phyloP scores from a whole-genome alignment of 1,284 basidiomycete species.

The Schizopora paradoxa region DNA sequence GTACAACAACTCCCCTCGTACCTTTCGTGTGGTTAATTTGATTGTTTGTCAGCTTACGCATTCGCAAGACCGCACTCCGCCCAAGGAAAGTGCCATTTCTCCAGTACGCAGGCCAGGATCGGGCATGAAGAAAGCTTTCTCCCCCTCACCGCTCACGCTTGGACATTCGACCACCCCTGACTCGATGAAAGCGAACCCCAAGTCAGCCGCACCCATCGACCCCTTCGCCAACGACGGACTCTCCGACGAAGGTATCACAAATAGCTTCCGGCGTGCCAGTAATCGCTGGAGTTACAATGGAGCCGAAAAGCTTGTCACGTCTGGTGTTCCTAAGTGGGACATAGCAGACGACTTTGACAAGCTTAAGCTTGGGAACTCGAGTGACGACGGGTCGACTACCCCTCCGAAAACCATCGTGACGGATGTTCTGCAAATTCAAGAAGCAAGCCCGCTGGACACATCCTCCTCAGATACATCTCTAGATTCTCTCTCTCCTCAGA shows the following conservation, averaged over 20 bases:
- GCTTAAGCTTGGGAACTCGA: conserved; percentile 55
- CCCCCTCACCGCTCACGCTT: conserved; percentile 15
- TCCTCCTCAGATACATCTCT: conserved; percentile 58
- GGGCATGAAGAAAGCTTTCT: conserved; percentile 14
- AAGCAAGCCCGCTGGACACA: conserved; percentile 66
- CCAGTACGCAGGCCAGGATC: conserved; percentile 8
- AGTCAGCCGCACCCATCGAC: conserved; percentile 25
- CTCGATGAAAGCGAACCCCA: conserved; percentile 17
- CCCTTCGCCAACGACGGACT: conserved; percentile 33
- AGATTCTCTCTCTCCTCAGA: conserved; percentile 60
- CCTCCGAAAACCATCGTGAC: conserved; percentile 48
- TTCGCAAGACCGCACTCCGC: conserved; percentile 12
- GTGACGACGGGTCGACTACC: conserved; percentile 53
- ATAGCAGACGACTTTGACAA: conserved; percentile 67
- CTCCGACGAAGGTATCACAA: conserved; percentile 20
- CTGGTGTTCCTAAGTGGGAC: conserved; percentile 56
- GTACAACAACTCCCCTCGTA: background rate
- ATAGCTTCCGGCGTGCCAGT: conserved; percentile 16
- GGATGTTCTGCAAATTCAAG: conserved; percentile 50
- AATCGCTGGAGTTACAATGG: conserved; percentile 60
- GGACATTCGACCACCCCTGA: conserved; percentile 12
- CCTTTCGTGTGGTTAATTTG: conserved; percentile 3
- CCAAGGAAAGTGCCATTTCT: conserved; percentile 8
- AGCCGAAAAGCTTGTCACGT: conserved; percentile 57
- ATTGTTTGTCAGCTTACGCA: conserved; percentile 12